Base-by-base conservation (phyloP, 192 early-diverging fungal genomes). In the Diversispora eburnea region DNA sequence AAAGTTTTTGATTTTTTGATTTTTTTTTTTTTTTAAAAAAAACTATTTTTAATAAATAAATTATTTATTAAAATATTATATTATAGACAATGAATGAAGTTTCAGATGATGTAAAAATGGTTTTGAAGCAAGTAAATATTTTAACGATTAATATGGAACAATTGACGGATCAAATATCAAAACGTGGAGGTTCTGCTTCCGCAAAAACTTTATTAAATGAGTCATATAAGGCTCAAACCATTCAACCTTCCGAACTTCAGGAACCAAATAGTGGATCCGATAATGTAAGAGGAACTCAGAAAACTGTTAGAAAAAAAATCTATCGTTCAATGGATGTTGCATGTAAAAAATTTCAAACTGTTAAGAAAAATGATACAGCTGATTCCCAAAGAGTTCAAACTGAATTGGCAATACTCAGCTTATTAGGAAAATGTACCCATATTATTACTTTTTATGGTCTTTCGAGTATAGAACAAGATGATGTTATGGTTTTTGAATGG, bases 401-500 rank as follows among this genome's bases (percentile, higher is more conserved):
- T 12, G 51, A 54, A 54, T 54, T 54, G 51, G n/a, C n/a, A 13
- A 54, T 54, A 4, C 51, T 54, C 12, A 10, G 12, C 4, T 17
- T 17, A 54, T 54, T 54, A 54, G 51, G 51, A 54, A n/a, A n/a
- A 54, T 54, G 9, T 54, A 9, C n/a, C 10, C 51, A 58, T 58
- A 43, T 65, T 48, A 20, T 65, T 47, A 65, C n/a, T 33, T 67
- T 67, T 39, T 25, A 67, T 52, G 66, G 66, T n/a, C 22, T 39
- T 67, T 67, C 66, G 9, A 39, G 15, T 1, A 48, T 67, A 3
- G 48, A 67, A 9, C 8, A 15, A 10, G 6, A 22, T 2, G 15
- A 39, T 48, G 66, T 67, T 7, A 51, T 67, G 48, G 48, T 67
- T 17, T 67, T 67, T 67, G 47, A 51, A 3, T 67, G 66, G 66